Evolutionary conservation across 2,329 filamentous ascomycete genomes (phyloP).

Genomic region (Keithomyces neogunnii): DNA sequence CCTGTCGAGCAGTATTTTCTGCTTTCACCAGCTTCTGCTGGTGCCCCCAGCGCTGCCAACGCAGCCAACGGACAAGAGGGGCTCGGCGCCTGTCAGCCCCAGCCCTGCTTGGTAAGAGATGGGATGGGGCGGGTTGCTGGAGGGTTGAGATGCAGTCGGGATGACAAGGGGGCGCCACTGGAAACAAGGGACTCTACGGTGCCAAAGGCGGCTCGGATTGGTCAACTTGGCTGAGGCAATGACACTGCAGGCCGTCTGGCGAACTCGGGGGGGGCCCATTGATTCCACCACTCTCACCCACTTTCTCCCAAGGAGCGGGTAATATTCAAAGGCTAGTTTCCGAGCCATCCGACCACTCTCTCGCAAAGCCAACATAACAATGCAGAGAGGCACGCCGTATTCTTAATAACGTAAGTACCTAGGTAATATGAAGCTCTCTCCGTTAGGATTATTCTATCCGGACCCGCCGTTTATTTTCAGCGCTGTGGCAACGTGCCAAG

Average conservation of each 20-base stretch:
- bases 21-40: neutral
- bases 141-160: neutral
- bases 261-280: neutral
- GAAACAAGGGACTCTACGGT: too few species aligned
- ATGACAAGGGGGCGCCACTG: neutral
- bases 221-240: too few species aligned
- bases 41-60: neutral
- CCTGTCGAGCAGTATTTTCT: too few species aligned
- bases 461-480: neutral
- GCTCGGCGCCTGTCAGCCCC: neutral
- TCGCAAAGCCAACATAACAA: neutral
- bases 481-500: neutral
- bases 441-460: too few species aligned
- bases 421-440: too few species aligned
- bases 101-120: neutral
- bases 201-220: too few species aligned
- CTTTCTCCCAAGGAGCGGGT: neutral
- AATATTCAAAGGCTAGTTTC: slow-evolving; percentile 7
- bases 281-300: neutral
- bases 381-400: too few species aligned
- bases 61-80: too few species aligned
- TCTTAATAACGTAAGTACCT: too few species aligned
- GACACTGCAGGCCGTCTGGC: too few species aligned
- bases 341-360: slow-evolving; percentile 11
- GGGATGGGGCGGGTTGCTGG: too few species aligned